Conservation (phyloP, 2,329 filamentous ascomycete species). For the Penicillium sp. region DNA sequence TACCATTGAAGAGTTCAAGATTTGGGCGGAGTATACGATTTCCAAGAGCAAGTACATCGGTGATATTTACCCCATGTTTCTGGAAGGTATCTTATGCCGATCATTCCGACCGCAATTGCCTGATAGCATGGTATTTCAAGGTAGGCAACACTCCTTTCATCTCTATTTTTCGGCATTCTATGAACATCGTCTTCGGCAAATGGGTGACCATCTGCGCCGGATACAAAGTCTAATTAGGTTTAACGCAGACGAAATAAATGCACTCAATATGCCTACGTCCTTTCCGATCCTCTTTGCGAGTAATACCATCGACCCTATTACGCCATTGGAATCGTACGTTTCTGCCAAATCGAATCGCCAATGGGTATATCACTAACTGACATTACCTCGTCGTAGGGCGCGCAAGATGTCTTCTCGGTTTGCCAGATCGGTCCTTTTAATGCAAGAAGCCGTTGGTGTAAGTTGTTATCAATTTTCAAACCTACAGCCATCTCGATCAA, state of each 20-base stretch:
- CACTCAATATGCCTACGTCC: conserved; percentile 23
- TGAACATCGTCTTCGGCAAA: neutral
- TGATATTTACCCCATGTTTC: conserved; percentile 43
- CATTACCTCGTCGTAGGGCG: conserved; percentile 10
- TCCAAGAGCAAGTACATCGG: conserved; percentile 40
- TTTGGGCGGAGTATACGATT: conserved; percentile 38
- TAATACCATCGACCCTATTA: conserved; percentile 62
- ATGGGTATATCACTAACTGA: conserved; percentile 2
- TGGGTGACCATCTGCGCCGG: neutral
- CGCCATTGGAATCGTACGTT: conserved; percentile 47
- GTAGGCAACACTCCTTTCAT: neutral
- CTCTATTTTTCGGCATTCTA: neutral
- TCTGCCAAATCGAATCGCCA: neutral
- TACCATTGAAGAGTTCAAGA: conserved; percentile 41
- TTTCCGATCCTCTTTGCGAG: conserved; percentile 60
- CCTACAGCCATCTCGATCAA: conserved; percentile 4
- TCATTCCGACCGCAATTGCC: conserved; percentile 19
- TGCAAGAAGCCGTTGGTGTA: conserved; percentile 24
- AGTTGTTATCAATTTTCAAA: conserved; percentile 12
- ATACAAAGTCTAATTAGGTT: conserved; percentile 3
- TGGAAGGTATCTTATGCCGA: conserved; percentile 17
- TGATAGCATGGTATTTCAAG: conserved; percentile 20
- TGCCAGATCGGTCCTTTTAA: conserved; percentile 15
- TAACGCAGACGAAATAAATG: conserved; percentile 7
- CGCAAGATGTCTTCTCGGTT: conserved; percentile 17